Base-by-base conservation (phyloP, 148 eudicot genomes). In the Vaccinium corymbosum region DNA sequence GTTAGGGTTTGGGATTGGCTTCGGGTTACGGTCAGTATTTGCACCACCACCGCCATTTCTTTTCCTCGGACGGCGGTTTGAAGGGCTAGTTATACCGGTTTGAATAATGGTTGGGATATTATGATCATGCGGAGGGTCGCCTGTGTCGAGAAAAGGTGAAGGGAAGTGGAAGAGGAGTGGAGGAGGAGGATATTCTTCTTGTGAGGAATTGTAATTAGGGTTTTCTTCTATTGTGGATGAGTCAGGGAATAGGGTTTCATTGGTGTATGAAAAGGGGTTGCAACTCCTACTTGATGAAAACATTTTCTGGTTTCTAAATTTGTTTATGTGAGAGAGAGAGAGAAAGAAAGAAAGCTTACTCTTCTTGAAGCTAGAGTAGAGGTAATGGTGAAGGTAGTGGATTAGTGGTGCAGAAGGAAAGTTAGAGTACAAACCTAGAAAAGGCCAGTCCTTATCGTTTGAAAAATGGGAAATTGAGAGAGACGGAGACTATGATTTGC, bases 131-230 rank as follows among this genome's bases (percentile, higher is more conserved):
- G 51, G 52, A 49, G 51, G 32, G 53, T 42, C 52, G 50, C 49
- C 27, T 11, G 84, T 88, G 70, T 88, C 88, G 1, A 84, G 16
- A 57, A 84, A 79, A 6, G 90, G 85, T 2, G 85, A 81, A 25
- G 86, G 85, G 56, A 81, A 86, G 85, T 86, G 38, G 19, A 22
- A 42, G 83, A 73, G 80, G 19, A 52, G 42, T 1, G 74, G 80
- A 10, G 75, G 55, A 6, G 62, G 80, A 80, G 57, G 80, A 32
- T 76, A 76, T 68, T 84, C 83, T 70, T 84, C 78, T 70, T 71
- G 83, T 19, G 49, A 27, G 22, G 56, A 76, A 59, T 68, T 68
- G 42, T 27, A 12, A 14, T 12, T 49, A 57, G 53, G 85, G 48
- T 76, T 59, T 76, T 76, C 80, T 38, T 76, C 56, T 48, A 42